Percentiles rank a stretch among this genome's conserved stretches.
These are phyloP conservation scores for Clavispora carvajalis DNA, from an alignment of 805 yeast species.

Conservation along the genomic window DNA sequence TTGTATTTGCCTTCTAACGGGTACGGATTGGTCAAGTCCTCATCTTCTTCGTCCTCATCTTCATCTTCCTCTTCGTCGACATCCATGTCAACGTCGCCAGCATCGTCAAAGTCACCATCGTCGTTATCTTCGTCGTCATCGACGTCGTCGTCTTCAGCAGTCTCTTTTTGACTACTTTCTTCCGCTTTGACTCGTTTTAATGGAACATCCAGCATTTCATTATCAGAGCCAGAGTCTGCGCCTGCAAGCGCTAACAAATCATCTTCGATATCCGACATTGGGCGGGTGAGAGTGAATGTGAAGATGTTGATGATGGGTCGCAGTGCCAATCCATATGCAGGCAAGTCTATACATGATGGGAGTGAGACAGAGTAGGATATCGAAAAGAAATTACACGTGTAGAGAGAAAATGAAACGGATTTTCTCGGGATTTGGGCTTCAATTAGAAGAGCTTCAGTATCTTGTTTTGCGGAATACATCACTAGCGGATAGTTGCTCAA, in stretches of 20 bases:
- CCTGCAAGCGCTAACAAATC: constrained; percentile 90
- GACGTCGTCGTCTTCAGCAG: constrained; percentile 24
- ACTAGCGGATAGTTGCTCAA: too few relatives aligned
- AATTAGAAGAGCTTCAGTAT: too few relatives aligned
- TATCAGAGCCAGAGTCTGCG: constrained; percentile 48
- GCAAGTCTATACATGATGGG: neutral
- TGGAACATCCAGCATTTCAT: constrained; percentile 27
- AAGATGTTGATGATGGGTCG: neutral
- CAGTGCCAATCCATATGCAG: neutral
- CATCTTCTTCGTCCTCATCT: constrained; percentile 30
- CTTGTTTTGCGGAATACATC: too few relatives aligned
- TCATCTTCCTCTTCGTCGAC: constrained; percentile 20
- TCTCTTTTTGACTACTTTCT: constrained; percentile 6
- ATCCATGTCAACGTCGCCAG: constrained; percentile 15
- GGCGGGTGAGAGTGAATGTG: neutral
- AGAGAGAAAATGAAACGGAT: too few relatives aligned
- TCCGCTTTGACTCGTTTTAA: constrained; percentile 28
- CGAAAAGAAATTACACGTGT: too few relatives aligned
- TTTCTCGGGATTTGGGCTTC: too few relatives aligned
- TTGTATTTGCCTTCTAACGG: constrained; percentile 91
- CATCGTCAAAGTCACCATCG: constrained; percentile 25
- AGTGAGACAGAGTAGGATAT: too few relatives aligned
- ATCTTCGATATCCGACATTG: constrained; percentile 84
- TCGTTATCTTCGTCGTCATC: constrained; percentile 26
- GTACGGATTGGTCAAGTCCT: constrained; percentile 61